These are phyloP conservation scores for Suillus bovinus DNA, from an alignment of 768 basidiomycete species.

Conservation along the genomic window DNA sequence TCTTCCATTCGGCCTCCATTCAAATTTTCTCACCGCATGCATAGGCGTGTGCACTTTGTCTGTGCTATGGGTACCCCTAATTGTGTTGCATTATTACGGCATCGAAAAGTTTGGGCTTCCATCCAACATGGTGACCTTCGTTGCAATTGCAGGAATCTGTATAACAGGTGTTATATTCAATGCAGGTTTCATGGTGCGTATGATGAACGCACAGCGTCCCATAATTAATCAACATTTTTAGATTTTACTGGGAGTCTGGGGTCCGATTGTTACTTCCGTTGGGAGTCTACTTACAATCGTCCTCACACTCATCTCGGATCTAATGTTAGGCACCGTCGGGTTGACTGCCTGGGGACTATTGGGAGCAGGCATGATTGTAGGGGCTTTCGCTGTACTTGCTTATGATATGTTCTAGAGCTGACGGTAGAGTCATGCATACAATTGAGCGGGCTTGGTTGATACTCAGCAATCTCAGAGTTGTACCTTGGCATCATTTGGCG, in stretches of 20 bases:
- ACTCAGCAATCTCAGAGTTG: not conserved
- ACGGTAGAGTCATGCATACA: not conserved
- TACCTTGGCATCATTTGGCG: not conserved
- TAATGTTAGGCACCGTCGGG: conserved; percentile 64
- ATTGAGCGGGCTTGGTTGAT: not conserved
- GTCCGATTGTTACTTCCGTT: conserved; percentile 84
- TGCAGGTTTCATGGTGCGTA: conserved; percentile 77
- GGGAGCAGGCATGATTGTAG: conserved; percentile 78
- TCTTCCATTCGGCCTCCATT: conserved; percentile 81
- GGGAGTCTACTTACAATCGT: conserved; percentile 95
- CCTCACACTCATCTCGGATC: conserved; percentile 79
- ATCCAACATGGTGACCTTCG: conserved; percentile 40
- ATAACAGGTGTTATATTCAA: conserved; percentile 77
- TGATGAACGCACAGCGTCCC: not conserved
- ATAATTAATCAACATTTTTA: conserved; percentile 27
- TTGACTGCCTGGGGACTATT: conserved; percentile 72
- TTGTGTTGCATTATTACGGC: conserved; percentile 65
- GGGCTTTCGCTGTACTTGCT: conserved; percentile 79
- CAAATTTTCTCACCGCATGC: conserved; percentile 77
- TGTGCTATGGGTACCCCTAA: conserved; percentile 78
- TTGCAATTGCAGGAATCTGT: conserved; percentile 68
- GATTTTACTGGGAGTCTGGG: conserved; percentile 84
- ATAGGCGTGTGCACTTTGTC: conserved; percentile 80
- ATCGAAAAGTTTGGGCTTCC: conserved; percentile 73
- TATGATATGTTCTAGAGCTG: conserved; percentile 60